A percentile compares a stretch with the other conserved stretches of the same genome.
These are phyloP conservation scores for Claviceps paspali DNA, from an alignment of 2,329 filamentous ascomycete genomes.

Conservation along the genomic window DNA sequence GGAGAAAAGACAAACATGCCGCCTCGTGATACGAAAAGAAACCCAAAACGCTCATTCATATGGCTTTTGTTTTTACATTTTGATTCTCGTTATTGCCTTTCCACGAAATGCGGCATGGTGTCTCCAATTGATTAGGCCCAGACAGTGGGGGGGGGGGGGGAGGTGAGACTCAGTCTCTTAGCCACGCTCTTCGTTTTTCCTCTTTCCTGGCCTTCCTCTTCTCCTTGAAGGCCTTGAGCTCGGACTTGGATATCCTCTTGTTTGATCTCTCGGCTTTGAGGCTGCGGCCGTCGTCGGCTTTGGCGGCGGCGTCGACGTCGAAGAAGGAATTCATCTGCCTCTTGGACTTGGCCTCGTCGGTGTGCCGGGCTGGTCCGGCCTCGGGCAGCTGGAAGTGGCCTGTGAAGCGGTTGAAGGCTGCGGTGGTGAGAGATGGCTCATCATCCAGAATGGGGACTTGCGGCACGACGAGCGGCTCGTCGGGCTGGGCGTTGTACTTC, in stretches of 20 bases:
- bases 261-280: slow-evolving; percentile 79
- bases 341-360: slow-evolving; percentile 72
- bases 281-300: slow-evolving; percentile 76
- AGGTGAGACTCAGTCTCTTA: slow-evolving; percentile 41
- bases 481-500: slow-evolving; percentile 26
- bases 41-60: too few species aligned
- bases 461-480: slow-evolving; percentile 15
- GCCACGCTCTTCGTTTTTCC: slow-evolving; percentile 84
- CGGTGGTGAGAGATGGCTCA: slow-evolving; percentile 49
- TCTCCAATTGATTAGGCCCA: too few species aligned
- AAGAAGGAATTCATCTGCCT: slow-evolving; percentile 92
- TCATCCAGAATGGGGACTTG: slow-evolving; percentile 21
- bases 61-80: background rate
- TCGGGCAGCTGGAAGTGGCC: slow-evolving; percentile 62
- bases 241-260: slow-evolving; percentile 70
- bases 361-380: slow-evolving; percentile 59
- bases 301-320: slow-evolving; percentile 87
- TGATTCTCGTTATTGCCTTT: too few species aligned
- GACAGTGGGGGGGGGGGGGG: too few species aligned
- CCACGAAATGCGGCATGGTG: too few species aligned
- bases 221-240: slow-evolving; percentile 83
- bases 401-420: slow-evolving; percentile 82
- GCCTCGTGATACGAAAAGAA: too few species aligned
- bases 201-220: slow-evolving; percentile 83
- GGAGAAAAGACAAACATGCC: background rate